phyloP scores from a whole-genome alignment of 2,329 filamentous ascomycete species.

The Lomentospora prolificans region DNA sequence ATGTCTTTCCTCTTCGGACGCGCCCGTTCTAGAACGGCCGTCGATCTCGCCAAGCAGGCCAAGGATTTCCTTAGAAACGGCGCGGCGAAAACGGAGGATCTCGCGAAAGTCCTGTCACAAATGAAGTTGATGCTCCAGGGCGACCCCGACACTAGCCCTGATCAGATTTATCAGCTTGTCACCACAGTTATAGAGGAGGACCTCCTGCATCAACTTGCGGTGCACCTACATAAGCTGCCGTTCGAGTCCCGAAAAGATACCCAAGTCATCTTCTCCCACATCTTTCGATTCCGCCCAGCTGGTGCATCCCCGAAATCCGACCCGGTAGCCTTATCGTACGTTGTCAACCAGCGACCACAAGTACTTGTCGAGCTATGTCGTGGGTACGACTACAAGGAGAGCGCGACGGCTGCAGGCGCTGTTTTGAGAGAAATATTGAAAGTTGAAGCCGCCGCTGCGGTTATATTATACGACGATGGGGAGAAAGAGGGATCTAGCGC shows the following conservation, averaged over 20 bases:
- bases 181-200: conserved; percentile 81
- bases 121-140: conserved; percentile 93
- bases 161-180: conserved; percentile 80
- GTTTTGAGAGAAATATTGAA: conserved; percentile 83
- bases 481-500: conserved; percentile 58
- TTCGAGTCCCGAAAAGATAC: conserved; percentile 96
- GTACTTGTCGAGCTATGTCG: conserved; percentile 81
- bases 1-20: conserved; percentile 51
- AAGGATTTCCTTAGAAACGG: conserved; percentile 10
- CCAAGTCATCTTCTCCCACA: conserved; percentile 90
- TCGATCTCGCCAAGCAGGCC: conserved; percentile 46
- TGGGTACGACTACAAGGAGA: conserved; percentile 83
- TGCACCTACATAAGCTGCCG: conserved; percentile 72
- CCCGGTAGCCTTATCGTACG: conserved; percentile 78
- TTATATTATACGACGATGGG: conserved; percentile 88
- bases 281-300: conserved; percentile 77
- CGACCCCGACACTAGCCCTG: conserved; percentile 76
- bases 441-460: conserved; percentile 79
- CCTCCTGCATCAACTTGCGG: conserved; percentile 73
- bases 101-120: conserved; percentile 73
- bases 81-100: conserved; percentile 62
- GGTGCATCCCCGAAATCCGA: conserved; percentile 59
- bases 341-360: conserved; percentile 76
- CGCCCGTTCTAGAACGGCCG: conserved; percentile 38
- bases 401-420: conserved; percentile 81